These are phyloP conservation scores for Blastobotrys ciferrii DNA, from an alignment of 1,139 yeast species.

Conservation along the genomic window DNA sequence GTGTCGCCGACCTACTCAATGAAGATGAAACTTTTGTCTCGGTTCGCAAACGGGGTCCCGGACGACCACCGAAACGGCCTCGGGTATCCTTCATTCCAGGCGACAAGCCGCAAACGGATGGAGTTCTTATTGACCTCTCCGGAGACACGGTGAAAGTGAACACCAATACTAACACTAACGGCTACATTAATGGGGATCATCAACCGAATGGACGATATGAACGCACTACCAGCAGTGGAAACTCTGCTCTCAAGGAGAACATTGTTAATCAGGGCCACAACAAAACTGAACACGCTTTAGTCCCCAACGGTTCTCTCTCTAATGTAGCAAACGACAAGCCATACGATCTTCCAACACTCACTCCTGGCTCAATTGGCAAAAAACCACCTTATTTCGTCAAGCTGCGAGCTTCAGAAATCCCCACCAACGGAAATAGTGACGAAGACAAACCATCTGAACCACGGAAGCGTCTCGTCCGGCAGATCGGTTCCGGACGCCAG, in stretches of 20 bases:
- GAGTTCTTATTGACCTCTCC: background rate
- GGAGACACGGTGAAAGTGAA: background rate
- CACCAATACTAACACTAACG: too few species aligned
- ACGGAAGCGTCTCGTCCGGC: background rate
- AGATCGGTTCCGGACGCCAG: background rate
- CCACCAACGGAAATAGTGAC: background rate
- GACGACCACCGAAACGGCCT: background rate
- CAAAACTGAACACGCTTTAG: background rate
- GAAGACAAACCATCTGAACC: background rate
- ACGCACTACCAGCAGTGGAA: background rate
- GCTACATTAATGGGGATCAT: background rate
- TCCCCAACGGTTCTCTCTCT: background rate
- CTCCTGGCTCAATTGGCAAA: background rate
- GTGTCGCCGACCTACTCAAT: too few species aligned
- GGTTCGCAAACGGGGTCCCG: too few species aligned
- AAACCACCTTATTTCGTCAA: constrained; percentile 2
- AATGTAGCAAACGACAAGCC: background rate
- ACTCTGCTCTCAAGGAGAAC: background rate
- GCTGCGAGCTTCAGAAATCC: background rate
- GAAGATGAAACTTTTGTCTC: too few species aligned
- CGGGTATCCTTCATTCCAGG: constrained; percentile 1
- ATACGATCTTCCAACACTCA: constrained; percentile 1
- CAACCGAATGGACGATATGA: background rate
- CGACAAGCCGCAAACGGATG: background rate
- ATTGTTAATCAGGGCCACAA: background rate